These are phyloP conservation scores for Alternaria angustiovoidea DNA, from an alignment of 2,329 filamentous ascomycete species.

Conservation along the genomic window DNA sequence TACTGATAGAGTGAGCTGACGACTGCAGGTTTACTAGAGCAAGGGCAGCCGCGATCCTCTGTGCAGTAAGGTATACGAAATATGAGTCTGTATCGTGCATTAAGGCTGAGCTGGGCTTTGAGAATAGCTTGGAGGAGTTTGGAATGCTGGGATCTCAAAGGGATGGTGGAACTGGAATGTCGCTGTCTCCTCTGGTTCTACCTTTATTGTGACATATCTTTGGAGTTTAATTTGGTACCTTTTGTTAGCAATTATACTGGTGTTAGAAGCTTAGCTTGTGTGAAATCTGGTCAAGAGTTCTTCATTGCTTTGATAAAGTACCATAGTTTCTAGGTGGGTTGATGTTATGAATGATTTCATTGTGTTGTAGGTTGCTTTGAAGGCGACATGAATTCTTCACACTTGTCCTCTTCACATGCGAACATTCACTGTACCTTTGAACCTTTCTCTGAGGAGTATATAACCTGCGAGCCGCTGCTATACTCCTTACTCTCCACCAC, in stretches of 20 bases:
- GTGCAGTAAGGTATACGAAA: too few relatives aligned
- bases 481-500: background rate
- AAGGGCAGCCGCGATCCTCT: accelerated
- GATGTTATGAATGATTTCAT: background rate
- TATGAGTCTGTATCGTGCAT: too few relatives aligned
- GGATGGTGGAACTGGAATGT: too few relatives aligned
- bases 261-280: background rate
- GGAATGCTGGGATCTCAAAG: too few relatives aligned
- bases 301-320: background rate
- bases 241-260: too few relatives aligned
- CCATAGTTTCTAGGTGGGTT: background rate
- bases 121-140: too few relatives aligned
- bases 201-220: accelerated
- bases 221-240: accelerated
- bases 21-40: too few relatives aligned
- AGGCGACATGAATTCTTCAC: background rate
- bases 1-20: too few relatives aligned
- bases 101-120: accelerated
- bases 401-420: background rate
- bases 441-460: background rate
- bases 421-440: background rate
- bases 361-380: background rate
- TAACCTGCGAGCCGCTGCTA: background rate
- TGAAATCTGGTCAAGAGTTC: accelerated
- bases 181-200: too few relatives aligned